Percentiles rank a stretch among this genome's conserved stretches.
Conservation (phyloP, 148 eudicot genomes). For the Gaultheria prostrata region DNA sequence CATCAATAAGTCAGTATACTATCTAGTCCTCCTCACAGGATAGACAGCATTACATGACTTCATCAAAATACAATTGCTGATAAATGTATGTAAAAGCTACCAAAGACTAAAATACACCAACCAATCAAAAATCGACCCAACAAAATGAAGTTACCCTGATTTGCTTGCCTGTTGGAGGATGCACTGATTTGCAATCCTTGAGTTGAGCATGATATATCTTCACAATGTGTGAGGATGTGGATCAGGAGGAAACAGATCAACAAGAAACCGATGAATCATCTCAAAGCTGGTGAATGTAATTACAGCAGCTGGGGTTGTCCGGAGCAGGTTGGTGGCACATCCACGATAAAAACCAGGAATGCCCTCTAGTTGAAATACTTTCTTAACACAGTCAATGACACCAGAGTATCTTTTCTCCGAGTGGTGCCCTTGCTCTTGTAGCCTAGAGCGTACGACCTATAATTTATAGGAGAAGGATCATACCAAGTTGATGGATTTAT, state of each 20-base stretch:
- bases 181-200: slow-evolving; percentile 7
- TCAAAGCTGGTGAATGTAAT: slow-evolving; percentile 98
- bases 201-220: slow-evolving; percentile 18
- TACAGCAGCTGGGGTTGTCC: slow-evolving; percentile 97
- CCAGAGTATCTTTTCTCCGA: slow-evolving; percentile 80
- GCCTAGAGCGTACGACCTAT: slow-evolving; percentile 95
- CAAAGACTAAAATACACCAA: not conserved
- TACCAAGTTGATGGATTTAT: not conserved
- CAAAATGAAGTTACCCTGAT: not conserved
- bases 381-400: slow-evolving; percentile 67
- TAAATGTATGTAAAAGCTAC: slow-evolving; percentile 10
- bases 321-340: slow-evolving; percentile 80
- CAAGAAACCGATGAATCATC: slow-evolving; percentile 88
- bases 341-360: slow-evolving; percentile 94
- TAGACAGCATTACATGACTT: slow-evolving; percentile 2
- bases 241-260: slow-evolving; percentile 49
- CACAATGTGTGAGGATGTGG: slow-evolving; percentile 56
- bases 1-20: slow-evolving; percentile 17
- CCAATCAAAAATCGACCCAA: slow-evolving; percentile 10
- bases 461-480: not conserved
- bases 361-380: slow-evolving; percentile 72
- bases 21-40: not conserved
- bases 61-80: not conserved
- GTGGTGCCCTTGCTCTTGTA: slow-evolving; percentile 96
- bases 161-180: slow-evolving; percentile 1